Percentiles rank a stretch among this genome's conserved stretches.
Evolutionary conservation across 1,139 yeast genomes (phyloP).

Genomic region (Yamadazyma dushanensis): DNA sequence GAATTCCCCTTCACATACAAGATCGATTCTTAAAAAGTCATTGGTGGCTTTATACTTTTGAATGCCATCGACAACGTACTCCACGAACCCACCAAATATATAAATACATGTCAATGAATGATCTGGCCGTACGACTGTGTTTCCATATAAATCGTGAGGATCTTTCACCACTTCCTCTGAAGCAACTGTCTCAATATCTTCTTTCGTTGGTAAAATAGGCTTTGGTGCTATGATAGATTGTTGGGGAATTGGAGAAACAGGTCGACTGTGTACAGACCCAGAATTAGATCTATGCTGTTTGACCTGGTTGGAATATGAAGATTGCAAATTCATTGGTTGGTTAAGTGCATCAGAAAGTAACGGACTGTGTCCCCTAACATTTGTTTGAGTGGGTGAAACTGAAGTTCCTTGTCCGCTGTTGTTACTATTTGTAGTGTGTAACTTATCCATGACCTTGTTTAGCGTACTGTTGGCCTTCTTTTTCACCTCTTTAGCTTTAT

Average conservation of each 20-base stretch:
- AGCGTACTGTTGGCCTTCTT: conserved; percentile 5
- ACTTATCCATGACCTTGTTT: conserved; percentile 9
- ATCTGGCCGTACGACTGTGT: conserved; percentile 10
- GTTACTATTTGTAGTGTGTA: conserved; percentile 4
- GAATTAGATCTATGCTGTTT: conserved; percentile 35
- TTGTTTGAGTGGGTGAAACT: neutral
- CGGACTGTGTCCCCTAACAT: conserved; percentile 8
- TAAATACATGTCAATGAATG: conserved; percentile 25
- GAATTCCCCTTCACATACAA: conserved; percentile 22
- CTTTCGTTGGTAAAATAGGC: conserved; percentile 6
- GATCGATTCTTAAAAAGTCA: conserved; percentile 39
- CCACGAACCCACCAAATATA: conserved; percentile 43
- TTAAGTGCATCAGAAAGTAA: conserved; percentile 13
- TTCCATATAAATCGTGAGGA: conserved; percentile 16
- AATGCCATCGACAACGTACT: conserved; percentile 17
- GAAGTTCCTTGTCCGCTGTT: neutral
- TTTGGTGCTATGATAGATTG: conserved; percentile 10
- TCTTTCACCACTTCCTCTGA: conserved; percentile 2
- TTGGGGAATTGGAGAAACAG: conserved; percentile 24
- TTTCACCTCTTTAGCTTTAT: conserved; percentile 14
- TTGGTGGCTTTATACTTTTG: conserved; percentile 32
- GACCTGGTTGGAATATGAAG: conserved; percentile 36
- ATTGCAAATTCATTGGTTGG: conserved; percentile 18
- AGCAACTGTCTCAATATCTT: neutral
- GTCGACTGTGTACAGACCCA: conserved; percentile 22